A percentile compares a stretch with the other conserved stretches of the same genome.
phyloP scores from a whole-genome alignment of 116 monocot species.

The Zostera marina region DNA sequence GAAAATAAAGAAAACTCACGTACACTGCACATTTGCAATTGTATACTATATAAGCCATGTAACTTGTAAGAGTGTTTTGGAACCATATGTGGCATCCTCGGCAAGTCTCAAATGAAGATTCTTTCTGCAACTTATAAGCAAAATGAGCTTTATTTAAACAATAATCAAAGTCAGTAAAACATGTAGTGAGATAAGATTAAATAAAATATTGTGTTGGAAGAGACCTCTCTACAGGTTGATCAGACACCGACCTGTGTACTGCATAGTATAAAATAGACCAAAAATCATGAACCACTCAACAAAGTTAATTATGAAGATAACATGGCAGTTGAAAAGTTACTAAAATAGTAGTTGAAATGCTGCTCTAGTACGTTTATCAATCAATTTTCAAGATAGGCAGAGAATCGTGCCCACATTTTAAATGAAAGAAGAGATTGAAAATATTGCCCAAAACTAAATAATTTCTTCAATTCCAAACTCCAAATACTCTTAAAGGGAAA shows the following conservation, averaged over 20 bases:
- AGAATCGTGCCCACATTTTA: neutral
- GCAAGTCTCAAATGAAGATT: too few relatives aligned
- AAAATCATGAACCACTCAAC: slow-evolving; percentile 6
- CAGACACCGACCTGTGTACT: slow-evolving; percentile 14
- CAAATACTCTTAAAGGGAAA: neutral
- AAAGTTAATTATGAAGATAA: slow-evolving; percentile 1
- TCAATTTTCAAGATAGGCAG: neutral
- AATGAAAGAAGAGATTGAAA: neutral
- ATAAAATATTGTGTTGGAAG: slow-evolving; percentile 1
- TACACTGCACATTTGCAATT: too few relatives aligned
- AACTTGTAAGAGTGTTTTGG: too few relatives aligned
- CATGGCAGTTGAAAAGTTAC: neutral
- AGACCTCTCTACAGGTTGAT: slow-evolving; percentile 10
- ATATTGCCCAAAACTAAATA: neutral
- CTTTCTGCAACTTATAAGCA: too few relatives aligned
- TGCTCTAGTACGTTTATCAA: neutral
- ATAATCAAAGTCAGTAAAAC: neutral
- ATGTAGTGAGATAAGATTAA: neutral
- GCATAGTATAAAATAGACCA: slow-evolving; percentile 8
- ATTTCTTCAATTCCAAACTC: neutral
- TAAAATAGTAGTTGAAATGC: too few relatives aligned
- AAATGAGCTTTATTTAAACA: slow-evolving; percentile 2
- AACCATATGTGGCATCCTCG: too few relatives aligned
- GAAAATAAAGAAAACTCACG: too few relatives aligned
- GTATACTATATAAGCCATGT: too few relatives aligned